phyloP scores from a whole-genome alignment of 805 yeast species.

The Wickerhamomyces queroliae region DNA sequence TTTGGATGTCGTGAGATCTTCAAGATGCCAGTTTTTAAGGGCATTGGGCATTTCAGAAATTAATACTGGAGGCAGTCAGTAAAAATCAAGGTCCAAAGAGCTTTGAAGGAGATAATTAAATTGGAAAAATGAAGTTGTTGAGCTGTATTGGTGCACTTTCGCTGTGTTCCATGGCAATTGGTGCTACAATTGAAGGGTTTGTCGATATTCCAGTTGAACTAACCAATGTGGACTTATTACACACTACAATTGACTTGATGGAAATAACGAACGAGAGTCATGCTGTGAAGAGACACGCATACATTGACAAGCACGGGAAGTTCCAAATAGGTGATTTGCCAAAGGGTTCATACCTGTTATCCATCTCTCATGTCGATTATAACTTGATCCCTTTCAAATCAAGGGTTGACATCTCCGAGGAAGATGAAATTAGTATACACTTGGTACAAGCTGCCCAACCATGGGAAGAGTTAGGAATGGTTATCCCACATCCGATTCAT shows the following conservation, averaged over 20 bases:
- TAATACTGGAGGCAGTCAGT: too few relatives aligned
- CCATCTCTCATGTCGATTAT: slow-evolving; percentile 13
- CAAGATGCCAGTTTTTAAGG: too few relatives aligned
- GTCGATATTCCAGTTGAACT: slow-evolving; percentile 9
- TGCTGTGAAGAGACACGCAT: slow-evolving; percentile 4
- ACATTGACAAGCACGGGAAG: slow-evolving; percentile 7
- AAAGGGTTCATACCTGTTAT: slow-evolving; percentile 14
- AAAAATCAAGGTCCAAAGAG: too few relatives aligned
- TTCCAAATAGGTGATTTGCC: slow-evolving; percentile 12
- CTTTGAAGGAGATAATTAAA: not conserved
- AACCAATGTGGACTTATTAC: slow-evolving; percentile 8
- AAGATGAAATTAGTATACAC: slow-evolving; percentile 10
- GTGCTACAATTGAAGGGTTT: slow-evolving; percentile 13
- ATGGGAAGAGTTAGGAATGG: slow-evolving; percentile 3
- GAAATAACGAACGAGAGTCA: slow-evolving; percentile 1
- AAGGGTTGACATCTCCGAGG: slow-evolving; percentile 10
- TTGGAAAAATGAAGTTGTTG: too few relatives aligned
- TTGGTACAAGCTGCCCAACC: slow-evolving; percentile 8
- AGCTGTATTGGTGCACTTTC: too few relatives aligned
- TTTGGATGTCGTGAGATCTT: too few relatives aligned
- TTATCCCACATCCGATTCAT: slow-evolving; percentile 16
- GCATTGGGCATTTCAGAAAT: too few relatives aligned
- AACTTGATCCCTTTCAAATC: slow-evolving; percentile 19
- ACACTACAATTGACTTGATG: slow-evolving; percentile 10
- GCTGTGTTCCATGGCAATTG: too few relatives aligned